Evolutionary conservation across 2,329 filamentous ascomycete genomes (phyloP), one percentile per base, ranked within the genome.

Genomic region (Dactylonectria macrodidyma): DNA sequence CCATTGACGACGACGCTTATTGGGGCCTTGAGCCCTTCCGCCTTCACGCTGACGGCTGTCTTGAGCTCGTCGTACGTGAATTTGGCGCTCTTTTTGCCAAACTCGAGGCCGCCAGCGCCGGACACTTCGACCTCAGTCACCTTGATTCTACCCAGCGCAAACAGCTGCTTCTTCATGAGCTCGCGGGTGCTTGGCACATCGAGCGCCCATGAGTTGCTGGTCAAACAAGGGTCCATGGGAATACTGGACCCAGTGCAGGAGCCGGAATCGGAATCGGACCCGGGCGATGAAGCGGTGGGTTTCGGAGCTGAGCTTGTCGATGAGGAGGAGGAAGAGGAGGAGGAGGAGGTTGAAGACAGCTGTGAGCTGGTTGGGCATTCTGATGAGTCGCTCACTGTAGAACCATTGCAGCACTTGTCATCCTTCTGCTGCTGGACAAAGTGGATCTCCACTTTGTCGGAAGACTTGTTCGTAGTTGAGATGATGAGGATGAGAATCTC

Each of bases 151-250:
- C 47, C 38, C 2, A 65, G 3, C 9, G 12, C 6, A 3, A 36
- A 19, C n/a, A 65, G 56, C 3, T 59, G 55, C 48, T 65, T 65
- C 36, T 55, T 55, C 47, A 65, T 55, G 6, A 65, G 56, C 14
- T 47, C 34, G 24, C 55, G 55, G 8, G 62, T 65, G 22, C 54
- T 65, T 14, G 62, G 48, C n/a, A 59, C 47, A 46, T 65, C 55
- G 16, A 65, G 55, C 12, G 16, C 30, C 48, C 48, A 55, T 11
- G 48, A 52, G 26, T 52, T 26, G 11, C 26, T n/a, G 26, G 19
- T 30, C 60, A 62, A 41, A 44, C 60, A 62, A 11, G 51, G 60
- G 26, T 62, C 60, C 60, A 62, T 55, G 3, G 60, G 36, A 10
- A 62, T 62, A 10, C 30, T 38, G 30, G 60, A 62, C 11, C 41